phyloP scores from a whole-genome alignment of 2,329 filamentous ascomycete species.

The Apiospora koreana region DNA sequence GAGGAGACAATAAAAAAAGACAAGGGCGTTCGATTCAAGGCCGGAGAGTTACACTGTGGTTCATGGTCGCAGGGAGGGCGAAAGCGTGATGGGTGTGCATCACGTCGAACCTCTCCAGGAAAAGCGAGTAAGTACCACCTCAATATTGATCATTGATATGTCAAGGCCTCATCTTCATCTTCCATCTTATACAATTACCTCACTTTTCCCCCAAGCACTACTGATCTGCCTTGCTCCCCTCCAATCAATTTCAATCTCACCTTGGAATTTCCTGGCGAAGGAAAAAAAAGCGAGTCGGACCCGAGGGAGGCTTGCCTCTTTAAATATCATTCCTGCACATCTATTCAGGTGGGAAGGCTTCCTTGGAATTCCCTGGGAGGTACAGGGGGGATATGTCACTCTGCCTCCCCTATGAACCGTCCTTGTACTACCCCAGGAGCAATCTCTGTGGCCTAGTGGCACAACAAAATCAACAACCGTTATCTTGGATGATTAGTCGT shows the following conservation, averaged over 20 bases:
- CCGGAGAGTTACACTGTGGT: conserved; percentile 5
- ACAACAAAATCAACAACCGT: neutral
- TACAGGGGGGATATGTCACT: neutral
- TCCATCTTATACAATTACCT: neutral
- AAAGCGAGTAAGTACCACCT: neutral
- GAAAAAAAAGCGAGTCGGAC: neutral
- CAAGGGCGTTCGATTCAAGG: neutral
- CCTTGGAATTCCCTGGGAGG: neutral
- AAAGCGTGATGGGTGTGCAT: conserved; percentile 2
- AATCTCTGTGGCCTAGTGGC: conserved; percentile 1
- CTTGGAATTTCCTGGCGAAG: neutral
- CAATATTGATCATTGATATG: neutral
- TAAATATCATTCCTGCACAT: neutral
- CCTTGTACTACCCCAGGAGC: neutral
- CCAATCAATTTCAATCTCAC: neutral
- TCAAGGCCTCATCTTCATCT: neutral
- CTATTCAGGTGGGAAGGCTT: neutral
- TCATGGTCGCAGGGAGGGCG: neutral
- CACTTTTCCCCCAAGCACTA: neutral
- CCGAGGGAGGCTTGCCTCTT: neutral
- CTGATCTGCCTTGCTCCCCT: neutral
- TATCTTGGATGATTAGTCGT: conserved; percentile 8
- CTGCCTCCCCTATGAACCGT: neutral
- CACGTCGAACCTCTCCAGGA: neutral
- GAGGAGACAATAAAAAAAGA: neutral